Evolutionary conservation across 2,329 filamentous ascomycete species (phyloP).

Genomic region (Hypoxylon sp.): DNA sequence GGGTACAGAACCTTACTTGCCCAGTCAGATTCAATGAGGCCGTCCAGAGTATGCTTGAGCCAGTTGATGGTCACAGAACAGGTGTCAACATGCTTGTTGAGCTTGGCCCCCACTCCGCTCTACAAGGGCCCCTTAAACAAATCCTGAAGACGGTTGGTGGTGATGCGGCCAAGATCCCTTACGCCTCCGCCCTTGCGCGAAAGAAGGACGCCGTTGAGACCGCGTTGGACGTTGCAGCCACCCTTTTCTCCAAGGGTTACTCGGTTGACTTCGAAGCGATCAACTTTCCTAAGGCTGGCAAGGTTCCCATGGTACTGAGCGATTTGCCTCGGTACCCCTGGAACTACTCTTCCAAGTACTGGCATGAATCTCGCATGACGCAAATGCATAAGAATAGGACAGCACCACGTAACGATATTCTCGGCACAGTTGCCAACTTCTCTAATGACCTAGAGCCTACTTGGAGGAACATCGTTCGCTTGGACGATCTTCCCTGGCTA

Average conservation of each 20-base stretch:
- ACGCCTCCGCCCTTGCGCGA: constrained; percentile 64
- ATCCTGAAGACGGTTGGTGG: constrained; percentile 62
- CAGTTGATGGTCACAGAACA: constrained; percentile 56
- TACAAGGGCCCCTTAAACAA: constrained; percentile 66
- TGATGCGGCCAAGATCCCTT: constrained; percentile 60
- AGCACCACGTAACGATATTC: constrained; percentile 61
- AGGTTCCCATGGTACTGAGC: constrained; percentile 56
- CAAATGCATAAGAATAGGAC: constrained; percentile 60
- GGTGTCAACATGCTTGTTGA: constrained; percentile 63
- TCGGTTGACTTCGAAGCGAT: constrained; percentile 61
- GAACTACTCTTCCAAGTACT: constrained; percentile 63
- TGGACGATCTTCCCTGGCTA: constrained; percentile 69
- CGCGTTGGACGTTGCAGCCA: constrained; percentile 61
- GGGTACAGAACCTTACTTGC: constrained; percentile 61
- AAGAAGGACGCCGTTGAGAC: constrained; percentile 65
- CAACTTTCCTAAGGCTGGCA: constrained; percentile 61
- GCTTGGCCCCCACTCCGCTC: constrained; percentile 65
- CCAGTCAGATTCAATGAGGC: constrained; percentile 59
- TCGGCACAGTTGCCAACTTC: constrained; percentile 62
- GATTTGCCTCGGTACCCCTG: constrained; percentile 66
- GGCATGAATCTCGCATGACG: constrained; percentile 63
- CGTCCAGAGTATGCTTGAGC: constrained; percentile 58
- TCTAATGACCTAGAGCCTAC: constrained; percentile 63
- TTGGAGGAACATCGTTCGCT: constrained; percentile 64
- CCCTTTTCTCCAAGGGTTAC: constrained; percentile 63